Evolutionary conservation across 306 rosid species (phyloP).

Genomic region (Dryas drummondii): DNA sequence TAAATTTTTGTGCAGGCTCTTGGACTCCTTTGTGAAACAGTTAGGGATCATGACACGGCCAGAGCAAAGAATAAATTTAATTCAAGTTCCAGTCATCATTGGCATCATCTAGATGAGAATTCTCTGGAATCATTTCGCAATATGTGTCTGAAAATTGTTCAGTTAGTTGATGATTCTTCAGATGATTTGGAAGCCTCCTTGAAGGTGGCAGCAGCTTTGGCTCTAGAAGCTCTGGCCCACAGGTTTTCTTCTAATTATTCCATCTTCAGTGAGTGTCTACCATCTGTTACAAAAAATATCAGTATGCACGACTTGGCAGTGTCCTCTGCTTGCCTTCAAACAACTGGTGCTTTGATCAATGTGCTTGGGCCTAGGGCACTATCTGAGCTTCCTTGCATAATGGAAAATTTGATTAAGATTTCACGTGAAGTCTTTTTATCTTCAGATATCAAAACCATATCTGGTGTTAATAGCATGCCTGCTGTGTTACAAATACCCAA

Average conservation of each 20-base stretch:
- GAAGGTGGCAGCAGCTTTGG: conserved; percentile 78
- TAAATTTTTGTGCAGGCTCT: conserved; percentile 66
- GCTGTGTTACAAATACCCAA: conserved; percentile 32
- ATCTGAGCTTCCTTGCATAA: conserved; percentile 70
- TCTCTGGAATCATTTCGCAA: conserved; percentile 48
- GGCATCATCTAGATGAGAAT: conserved; percentile 55
- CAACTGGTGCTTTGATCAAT: conserved; percentile 70
- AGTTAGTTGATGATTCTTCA: conserved; percentile 51
- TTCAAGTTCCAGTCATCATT: conserved; percentile 37
- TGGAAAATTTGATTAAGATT: conserved; percentile 64
- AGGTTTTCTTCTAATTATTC: conserved; percentile 55
- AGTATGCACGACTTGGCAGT: conserved; percentile 41
- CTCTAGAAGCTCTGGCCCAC: conserved; percentile 75
- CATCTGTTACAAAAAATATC: conserved; percentile 52
- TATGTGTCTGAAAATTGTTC: conserved; percentile 60
- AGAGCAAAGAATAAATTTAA: conserved; percentile 42
- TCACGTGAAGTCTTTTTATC: conserved; percentile 39
- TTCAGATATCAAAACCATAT: conserved; percentile 33
- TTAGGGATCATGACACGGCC: conserved; percentile 39
- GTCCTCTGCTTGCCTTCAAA: conserved; percentile 67
- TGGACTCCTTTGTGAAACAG: conserved; percentile 67
- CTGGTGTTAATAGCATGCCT: conserved; percentile 16
- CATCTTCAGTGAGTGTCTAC: conserved; percentile 56
- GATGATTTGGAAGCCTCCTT: conserved; percentile 46
- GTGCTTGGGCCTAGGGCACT: conserved; percentile 81